Conservation (phyloP, 2,329 filamentous ascomycete genomes). For the Colletotrichum lindemuthianum region DNA sequence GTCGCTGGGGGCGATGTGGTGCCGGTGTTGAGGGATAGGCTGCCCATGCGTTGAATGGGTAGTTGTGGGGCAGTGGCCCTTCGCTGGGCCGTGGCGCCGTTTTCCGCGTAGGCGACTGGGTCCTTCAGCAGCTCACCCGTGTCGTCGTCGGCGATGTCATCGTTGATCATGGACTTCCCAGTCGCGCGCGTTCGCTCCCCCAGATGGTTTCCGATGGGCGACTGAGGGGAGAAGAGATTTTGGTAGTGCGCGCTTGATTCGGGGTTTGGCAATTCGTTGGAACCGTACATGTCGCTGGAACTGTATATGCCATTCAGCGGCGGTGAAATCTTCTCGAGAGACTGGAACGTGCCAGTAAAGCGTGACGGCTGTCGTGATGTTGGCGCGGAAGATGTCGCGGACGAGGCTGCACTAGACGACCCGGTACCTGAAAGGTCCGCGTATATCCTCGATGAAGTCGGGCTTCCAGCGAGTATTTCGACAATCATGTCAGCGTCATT, state of each 20-base stretch:
- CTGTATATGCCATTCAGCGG: conserved; percentile 65
- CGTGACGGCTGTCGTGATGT: conserved; percentile 66
- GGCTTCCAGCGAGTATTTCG: conserved; percentile 63
- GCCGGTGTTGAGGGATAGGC: conserved; percentile 76
- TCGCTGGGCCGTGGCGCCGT: conserved; percentile 64
- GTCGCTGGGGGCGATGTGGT: conserved; percentile 62
- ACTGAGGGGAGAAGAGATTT: conserved; percentile 77
- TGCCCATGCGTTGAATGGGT: conserved; percentile 74
- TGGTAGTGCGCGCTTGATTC: conserved; percentile 66
- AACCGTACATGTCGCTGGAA: conserved; percentile 58
- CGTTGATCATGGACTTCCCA: conserved; percentile 78
- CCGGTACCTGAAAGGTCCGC: conserved; percentile 38
- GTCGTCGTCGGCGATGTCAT: conserved; percentile 72
- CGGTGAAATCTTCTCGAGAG: conserved; percentile 70
- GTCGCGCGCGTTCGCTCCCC: conserved; percentile 68
- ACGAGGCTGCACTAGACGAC: conserved; percentile 49
- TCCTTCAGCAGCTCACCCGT: conserved; percentile 78
- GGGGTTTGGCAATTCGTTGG: conserved; percentile 68
- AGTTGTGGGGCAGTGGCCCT: conserved; percentile 78
- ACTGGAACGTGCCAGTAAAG: conserved; percentile 69
- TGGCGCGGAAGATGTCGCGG: conserved; percentile 52
- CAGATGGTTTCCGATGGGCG: conserved; percentile 77
- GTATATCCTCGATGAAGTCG: conserved; percentile 44
- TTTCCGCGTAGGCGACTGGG: conserved; percentile 78
- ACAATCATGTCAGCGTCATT: conserved; percentile 65